These are phyloP conservation scores for Chamaenerion angustifolium DNA, from an alignment of 345 rosid genomes.

Conservation along the genomic window DNA sequence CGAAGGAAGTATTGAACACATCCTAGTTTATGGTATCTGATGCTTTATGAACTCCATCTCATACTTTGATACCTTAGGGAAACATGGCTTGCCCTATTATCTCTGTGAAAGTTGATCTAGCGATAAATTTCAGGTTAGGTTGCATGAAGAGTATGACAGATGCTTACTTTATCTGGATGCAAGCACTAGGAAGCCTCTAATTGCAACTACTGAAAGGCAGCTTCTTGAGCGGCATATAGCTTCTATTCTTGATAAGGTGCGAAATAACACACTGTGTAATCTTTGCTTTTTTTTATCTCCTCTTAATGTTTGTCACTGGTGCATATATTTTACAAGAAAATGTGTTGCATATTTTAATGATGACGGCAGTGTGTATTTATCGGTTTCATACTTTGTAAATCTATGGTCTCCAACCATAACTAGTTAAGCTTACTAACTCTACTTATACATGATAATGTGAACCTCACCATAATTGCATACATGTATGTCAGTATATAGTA, in stretches of 20 bases:
- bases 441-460: too few species aligned
- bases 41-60: too few species aligned
- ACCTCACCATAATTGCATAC: not conserved
- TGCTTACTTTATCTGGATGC: constrained; percentile 81
- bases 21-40: too few species aligned
- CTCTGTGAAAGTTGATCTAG: not conserved
- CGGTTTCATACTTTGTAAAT: too few species aligned
- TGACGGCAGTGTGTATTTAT: too few species aligned
- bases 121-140: constrained; percentile 49
- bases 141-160: constrained; percentile 95
- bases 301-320: not conserved
- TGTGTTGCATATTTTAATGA: too few species aligned
- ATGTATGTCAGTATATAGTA: too few species aligned
- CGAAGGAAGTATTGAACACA: too few species aligned
- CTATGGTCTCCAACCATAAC: too few species aligned
- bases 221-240: constrained; percentile 79
- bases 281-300: not conserved
- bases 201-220: constrained; percentile 72
- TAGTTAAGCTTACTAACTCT: too few species aligned
- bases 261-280: not conserved
- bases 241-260: constrained; percentile 85
- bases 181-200: constrained; percentile 69
- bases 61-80: too few species aligned
- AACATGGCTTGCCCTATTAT: too few species aligned
- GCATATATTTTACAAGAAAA: not conserved